A percentile compares a stretch with the other conserved stretches of the same genome.
Conservation (phyloP, 331 rosid species). For the Rosa hybrid region DNA sequence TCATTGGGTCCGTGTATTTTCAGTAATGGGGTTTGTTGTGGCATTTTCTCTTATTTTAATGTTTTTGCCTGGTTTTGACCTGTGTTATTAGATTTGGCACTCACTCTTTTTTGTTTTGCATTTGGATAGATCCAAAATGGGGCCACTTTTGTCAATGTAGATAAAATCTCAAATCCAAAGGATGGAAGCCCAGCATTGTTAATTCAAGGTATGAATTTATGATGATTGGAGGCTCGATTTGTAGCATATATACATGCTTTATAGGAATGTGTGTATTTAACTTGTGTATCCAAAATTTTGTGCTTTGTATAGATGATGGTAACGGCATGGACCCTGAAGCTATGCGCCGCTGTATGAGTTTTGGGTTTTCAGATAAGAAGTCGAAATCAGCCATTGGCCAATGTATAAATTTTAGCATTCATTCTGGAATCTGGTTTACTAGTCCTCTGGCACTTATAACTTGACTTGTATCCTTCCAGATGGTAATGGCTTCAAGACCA, state of each 20-base stretch:
- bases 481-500: conserved; percentile 97
- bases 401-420: conserved; percentile 51
- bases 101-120: conserved; percentile 31
- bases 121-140: conserved; percentile 71
- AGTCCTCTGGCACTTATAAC: conserved; percentile 34
- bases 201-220: conserved; percentile 62
- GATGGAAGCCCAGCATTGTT: conserved; percentile 78
- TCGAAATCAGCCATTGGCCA: conserved; percentile 73
- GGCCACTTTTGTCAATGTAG: conserved; percentile 77
- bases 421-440: conserved; percentile 16
- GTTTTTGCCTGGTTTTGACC: conserved; percentile 17
- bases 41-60: neutral
- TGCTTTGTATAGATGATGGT: conserved; percentile 66
- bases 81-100: conserved; percentile 10
- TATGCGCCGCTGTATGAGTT: conserved; percentile 80
- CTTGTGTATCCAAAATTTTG: conserved; percentile 25
- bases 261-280: neutral
- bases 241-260: conserved; percentile 3
- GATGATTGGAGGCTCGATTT: conserved; percentile 15
- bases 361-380: conserved; percentile 78
- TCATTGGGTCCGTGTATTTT: neutral
- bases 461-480: conserved; percentile 60
- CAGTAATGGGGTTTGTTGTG: neutral
- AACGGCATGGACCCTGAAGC: conserved; percentile 84
- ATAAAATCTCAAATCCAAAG: conserved; percentile 65